Evolutionary conservation across 345 rosid species (phyloP).

Genomic region (Trapa bicornis): DNA sequence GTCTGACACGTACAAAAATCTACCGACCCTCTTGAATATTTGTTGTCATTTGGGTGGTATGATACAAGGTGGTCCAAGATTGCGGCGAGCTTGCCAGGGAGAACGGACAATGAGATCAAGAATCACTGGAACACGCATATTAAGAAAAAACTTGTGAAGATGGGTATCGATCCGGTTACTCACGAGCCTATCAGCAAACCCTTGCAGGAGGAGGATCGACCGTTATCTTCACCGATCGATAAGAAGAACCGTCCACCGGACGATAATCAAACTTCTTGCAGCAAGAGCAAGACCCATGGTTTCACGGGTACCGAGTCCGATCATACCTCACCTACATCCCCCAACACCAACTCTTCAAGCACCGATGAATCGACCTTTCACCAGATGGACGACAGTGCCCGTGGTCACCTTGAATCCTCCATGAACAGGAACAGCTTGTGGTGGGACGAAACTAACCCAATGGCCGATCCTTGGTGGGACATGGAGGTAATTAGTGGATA

Average conservation of each 20-base stretch:
- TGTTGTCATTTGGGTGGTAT: background rate
- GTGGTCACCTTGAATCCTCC: conserved; percentile 39
- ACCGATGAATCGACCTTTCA: conserved; percentile 13
- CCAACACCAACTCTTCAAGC: conserved; percentile 20
- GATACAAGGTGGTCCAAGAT: conserved; percentile 80
- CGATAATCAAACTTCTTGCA: background rate
- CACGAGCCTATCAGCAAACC: conserved; percentile 48
- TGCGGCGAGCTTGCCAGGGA: conserved; percentile 80
- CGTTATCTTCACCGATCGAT: conserved; percentile 7
- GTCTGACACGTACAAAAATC: background rate
- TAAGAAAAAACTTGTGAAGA: conserved; percentile 83
- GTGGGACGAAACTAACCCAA: conserved; percentile 41
- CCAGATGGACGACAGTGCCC: conserved; percentile 31
- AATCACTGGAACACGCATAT: conserved; percentile 97
- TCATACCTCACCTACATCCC: conserved; percentile 25
- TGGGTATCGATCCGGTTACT: conserved; percentile 89
- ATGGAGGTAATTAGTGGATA: background rate
- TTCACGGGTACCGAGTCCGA: conserved; percentile 12
- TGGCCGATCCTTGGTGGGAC: conserved; percentile 12
- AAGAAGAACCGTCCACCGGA: background rate
- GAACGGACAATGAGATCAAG: conserved; percentile 93
- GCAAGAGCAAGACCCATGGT: background rate
- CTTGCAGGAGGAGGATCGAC: conserved; percentile 10
- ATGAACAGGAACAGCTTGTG: conserved; percentile 39
- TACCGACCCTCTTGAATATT: background rate